Conservation (phyloP, 345 rosid species). For the Abelmoschus esculentus region DNA sequence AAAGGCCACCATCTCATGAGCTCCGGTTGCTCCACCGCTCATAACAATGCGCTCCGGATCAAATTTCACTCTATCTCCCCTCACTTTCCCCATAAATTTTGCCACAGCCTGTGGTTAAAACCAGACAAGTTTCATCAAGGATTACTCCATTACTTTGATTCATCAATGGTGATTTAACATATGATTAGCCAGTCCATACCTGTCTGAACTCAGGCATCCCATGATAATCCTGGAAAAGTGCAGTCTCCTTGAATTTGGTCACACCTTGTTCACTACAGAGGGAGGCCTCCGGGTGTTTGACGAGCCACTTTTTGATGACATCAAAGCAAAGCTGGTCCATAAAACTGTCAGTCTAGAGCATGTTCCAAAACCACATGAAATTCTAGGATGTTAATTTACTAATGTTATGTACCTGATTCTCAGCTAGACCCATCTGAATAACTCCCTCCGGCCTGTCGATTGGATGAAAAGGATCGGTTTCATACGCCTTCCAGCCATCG, state of each 20-base stretch:
- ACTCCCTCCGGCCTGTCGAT: constrained; percentile 60
- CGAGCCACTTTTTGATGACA: constrained; percentile 62
- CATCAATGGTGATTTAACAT: not conserved
- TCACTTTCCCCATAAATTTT: not conserved
- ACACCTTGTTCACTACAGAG: constrained; percentile 59
- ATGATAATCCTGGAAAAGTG: constrained; percentile 80
- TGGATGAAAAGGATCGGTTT: constrained; percentile 52
- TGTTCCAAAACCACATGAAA: no score
- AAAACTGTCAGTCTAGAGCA: not conserved
- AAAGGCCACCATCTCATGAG: constrained; percentile 2
- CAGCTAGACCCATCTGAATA: constrained; percentile 97
- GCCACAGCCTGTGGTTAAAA: not conserved
- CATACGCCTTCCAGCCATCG: constrained; percentile 81
- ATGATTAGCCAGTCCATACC: constrained; percentile 31
- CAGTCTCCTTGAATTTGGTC: constrained; percentile 46
- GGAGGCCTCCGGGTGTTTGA: constrained; percentile 61
- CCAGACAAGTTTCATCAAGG: not conserved
- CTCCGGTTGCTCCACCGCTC: constrained; percentile 2
- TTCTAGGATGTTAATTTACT: no score
- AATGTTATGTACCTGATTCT: constrained; percentile 49
- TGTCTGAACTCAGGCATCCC: constrained; percentile 79
- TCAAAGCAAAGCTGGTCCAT: constrained; percentile 60
- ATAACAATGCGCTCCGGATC: not conserved
- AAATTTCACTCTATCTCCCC: not conserved
- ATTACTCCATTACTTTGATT: not conserved